These are phyloP conservation scores for Yarrowia galli DNA, from an alignment of 1,139 yeast genomes.

Conservation along the genomic window DNA sequence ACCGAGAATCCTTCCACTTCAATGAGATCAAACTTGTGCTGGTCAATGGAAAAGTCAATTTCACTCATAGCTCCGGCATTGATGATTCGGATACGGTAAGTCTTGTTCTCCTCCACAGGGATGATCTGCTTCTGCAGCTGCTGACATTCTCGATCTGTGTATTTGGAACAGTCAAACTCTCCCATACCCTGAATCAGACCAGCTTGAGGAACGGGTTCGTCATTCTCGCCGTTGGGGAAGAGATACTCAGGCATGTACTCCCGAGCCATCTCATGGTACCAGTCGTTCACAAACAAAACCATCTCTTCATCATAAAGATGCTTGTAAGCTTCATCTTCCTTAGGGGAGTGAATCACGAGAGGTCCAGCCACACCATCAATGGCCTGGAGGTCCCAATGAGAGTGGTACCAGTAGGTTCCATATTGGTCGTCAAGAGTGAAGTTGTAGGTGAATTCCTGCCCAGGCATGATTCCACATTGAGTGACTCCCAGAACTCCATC, in stretches of 20 bases:
- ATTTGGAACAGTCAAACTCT: conserved; percentile 47
- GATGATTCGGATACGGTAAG: conserved; percentile 47
- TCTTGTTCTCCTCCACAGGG: conserved; percentile 41
- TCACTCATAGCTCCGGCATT: conserved; percentile 49
- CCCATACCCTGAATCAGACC: conserved; percentile 54
- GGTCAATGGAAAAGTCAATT: conserved; percentile 49
- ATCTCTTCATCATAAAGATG: conserved; percentile 74
- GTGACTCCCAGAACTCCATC: conserved; percentile 85
- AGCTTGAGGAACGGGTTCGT: conserved; percentile 81
- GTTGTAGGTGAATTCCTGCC: conserved; percentile 66
- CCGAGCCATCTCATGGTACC: conserved; percentile 69
- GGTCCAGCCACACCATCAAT: conserved; percentile 86
- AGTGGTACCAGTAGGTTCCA: conserved; percentile 90
- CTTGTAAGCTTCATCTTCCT: conserved; percentile 49
- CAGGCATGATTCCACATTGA: conserved; percentile 83
- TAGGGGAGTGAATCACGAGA: conserved; percentile 64
- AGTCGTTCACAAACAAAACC: conserved; percentile 67
- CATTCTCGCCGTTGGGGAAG: conserved; percentile 81
- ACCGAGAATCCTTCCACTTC: conserved; percentile 78
- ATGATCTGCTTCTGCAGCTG: conserved; percentile 41
- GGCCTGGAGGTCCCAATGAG: conserved; percentile 79
- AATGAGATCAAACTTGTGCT: conserved; percentile 62
- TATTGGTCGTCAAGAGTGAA: conserved; percentile 75
- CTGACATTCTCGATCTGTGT: conserved; percentile 61
- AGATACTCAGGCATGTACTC: conserved; percentile 62